Base-by-base conservation (phyloP, 495 filamentous ascomycete genomes). In the Tuber magnatum region DNA sequence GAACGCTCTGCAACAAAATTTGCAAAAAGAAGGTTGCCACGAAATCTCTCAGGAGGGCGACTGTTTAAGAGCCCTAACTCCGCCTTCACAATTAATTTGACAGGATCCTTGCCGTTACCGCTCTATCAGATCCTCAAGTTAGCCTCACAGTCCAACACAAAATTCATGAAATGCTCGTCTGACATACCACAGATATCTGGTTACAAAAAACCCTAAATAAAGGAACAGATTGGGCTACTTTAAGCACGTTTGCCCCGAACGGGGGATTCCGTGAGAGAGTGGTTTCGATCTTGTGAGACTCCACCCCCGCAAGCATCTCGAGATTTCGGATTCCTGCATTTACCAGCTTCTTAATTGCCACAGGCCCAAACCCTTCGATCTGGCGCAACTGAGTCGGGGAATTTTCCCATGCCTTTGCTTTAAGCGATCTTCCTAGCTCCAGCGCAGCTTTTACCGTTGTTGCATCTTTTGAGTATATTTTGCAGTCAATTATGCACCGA, bases 401-500 rank as follows among this genome's bases (percentile, higher is more conserved):
- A 46, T 91, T 88, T 76, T 98, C 96, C 96, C 96, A 98, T 6
- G 89, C 91, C 75, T 88, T 89, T 18, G 93, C 93, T 42, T 88
- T 87, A 61, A 98, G 86, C 74, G 92, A 92, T 75, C 96, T 86
- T 10, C 90, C 87, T 32, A 98, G 86, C 80, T 96, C 92, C 24
- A 98, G 85, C 18, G 92, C 91, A 75, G 90, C 91, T 69, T 87
- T 87, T 16, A 88, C 87, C 16, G 89, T 85, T 5, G 91, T 80
- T 0, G 92, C 89, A 80, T 97, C 93, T 12, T 88, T 84, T 9
- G 90, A 87, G 35, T 86, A 77, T 14, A 91, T 87, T 78, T 93
- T 89, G 78, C 94, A 97, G 82, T 98, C 95, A 70, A 97, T 88
- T 14, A 97, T 87, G 77, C 94, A 97, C 12, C 93, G 89, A 28